Conservation (phyloP, 768 basidiomycete genomes). For the Pholiota conissans region DNA sequence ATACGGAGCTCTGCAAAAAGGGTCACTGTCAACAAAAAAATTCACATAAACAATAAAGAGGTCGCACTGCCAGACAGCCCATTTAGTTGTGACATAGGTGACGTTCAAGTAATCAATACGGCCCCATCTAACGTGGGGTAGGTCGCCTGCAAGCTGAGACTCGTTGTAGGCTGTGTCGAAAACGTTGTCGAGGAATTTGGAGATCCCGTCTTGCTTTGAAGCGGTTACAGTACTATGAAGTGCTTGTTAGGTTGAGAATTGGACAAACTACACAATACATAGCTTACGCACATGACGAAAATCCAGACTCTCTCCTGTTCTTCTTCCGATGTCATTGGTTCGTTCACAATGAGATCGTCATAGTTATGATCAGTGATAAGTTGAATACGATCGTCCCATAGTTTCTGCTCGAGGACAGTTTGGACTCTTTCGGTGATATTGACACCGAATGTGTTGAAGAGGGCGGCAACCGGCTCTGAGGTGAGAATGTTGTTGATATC, state of each 20-base stretch:
- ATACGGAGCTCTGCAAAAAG: conserved; percentile 66
- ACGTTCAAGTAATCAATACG: conserved; percentile 89
- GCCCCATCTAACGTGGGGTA: conserved; percentile 77
- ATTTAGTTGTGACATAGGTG: conserved; percentile 80
- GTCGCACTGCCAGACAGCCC: conserved; percentile 82
- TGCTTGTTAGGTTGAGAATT: not conserved
- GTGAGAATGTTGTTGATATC: conserved; percentile 47
- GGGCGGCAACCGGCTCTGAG: conserved; percentile 49
- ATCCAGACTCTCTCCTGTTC: conserved; percentile 75
- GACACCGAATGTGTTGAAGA: conserved; percentile 63
- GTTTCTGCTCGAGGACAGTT: conserved; percentile 28
- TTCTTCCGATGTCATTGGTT: conserved; percentile 62
- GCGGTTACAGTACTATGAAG: conserved; percentile 55
- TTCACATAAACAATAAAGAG: not conserved
- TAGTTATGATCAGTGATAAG: conserved; percentile 85
- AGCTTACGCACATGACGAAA: conserved; percentile 65
- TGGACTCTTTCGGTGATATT: conserved; percentile 64
- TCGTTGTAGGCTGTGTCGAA: conserved; percentile 78
- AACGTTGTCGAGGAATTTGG: conserved; percentile 66
- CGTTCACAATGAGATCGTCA: conserved; percentile 68
- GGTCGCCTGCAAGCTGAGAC: conserved; percentile 55
- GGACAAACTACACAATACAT: not conserved
- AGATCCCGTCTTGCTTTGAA: conserved; percentile 61
- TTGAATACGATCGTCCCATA: conserved; percentile 75
- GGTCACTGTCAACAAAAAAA: too few species aligned